Base-by-base conservation (phyloP, 2,329 filamentous ascomycete species). In the Fusarium virguliforme region DNA sequence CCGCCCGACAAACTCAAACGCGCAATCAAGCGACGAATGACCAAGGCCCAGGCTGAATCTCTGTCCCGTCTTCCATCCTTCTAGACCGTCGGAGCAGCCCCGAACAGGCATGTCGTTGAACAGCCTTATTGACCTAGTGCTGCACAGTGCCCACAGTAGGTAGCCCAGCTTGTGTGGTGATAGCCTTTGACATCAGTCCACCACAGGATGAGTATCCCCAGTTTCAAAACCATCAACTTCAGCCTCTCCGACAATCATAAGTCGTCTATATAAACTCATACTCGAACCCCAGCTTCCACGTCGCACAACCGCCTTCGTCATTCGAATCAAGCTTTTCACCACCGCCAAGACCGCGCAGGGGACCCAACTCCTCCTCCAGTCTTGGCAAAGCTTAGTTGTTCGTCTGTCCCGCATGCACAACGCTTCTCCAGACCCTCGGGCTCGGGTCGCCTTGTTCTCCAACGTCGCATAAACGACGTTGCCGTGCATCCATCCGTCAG, bases 321-420 rank as follows among this genome's bases (percentile, higher is more conserved):
- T 46, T n/a, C 30, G 18, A 38, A 64, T 62, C 61, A 75, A 72
- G 73, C 74, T 70, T 75, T 72, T 56, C 18, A 18, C 51, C 64
- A 56, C 24, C 61, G 74, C 74, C 74, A 76, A 76, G 72, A 48
- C 74, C 71, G 64, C 66, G 60, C 64, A 67, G 54, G 65, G 51
- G 61, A 43, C 15, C 50, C 15, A 10, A 41, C 55, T 56, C 13
- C 40, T 18, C 18, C 18, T 18, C 61, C 37, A 22, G 70, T 73
- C 78, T 80, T 76, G 79, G 76, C 76, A 76, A 78, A 78, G 76
- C 76, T 78, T 78, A 71, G 75, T 64, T 71, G 50, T 40, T 18
- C 60, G 43, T 70, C 73, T 71, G 55, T 64, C 55, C 41, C 38
- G 40, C 38, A 32, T 65, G 60, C 35, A 22, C 62, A 28, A 28